Evolutionary conservation across 306 rosid genomes (phyloP).

Genomic region (Cyclanthera cordifolia): DNA sequence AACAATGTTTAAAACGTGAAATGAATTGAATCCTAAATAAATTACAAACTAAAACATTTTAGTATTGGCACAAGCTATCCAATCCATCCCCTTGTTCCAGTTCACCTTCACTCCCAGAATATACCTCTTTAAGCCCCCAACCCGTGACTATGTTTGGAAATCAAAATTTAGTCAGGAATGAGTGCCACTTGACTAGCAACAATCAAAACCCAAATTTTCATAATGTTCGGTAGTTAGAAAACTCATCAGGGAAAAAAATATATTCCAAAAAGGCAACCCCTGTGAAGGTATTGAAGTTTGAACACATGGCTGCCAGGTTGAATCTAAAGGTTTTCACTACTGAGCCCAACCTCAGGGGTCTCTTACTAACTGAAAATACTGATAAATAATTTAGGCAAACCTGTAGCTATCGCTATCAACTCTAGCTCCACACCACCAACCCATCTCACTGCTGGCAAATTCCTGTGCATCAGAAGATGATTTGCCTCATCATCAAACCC

Average conservation of each 20-base stretch:
- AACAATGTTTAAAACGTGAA: neutral
- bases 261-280: neutral
- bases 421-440: slow-evolving; percentile 99
- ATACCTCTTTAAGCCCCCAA: neutral
- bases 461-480: slow-evolving; percentile 89
- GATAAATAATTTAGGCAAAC: slow-evolving; percentile 28
- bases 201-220: neutral
- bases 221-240: neutral
- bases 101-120: too few relatives aligned
- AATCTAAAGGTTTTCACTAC: neutral
- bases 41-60: too few relatives aligned
- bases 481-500: slow-evolving; percentile 99
- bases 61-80: neutral
- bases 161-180: neutral
- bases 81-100: neutral
- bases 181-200: too few relatives aligned
- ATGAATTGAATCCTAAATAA: too few relatives aligned
- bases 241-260: too few relatives aligned
- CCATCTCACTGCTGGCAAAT: slow-evolving; percentile 99
- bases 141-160: neutral
- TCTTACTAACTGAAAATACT: neutral
- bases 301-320: neutral
- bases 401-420: slow-evolving; percentile 94
- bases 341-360: neutral
- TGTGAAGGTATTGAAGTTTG: neutral